A percentile compares a stretch with the other conserved stretches of the same genome.
Evolutionary conservation across 371 early-diverging fungal species (phyloP).

Genomic region (Rhizomucor miehei): DNA sequence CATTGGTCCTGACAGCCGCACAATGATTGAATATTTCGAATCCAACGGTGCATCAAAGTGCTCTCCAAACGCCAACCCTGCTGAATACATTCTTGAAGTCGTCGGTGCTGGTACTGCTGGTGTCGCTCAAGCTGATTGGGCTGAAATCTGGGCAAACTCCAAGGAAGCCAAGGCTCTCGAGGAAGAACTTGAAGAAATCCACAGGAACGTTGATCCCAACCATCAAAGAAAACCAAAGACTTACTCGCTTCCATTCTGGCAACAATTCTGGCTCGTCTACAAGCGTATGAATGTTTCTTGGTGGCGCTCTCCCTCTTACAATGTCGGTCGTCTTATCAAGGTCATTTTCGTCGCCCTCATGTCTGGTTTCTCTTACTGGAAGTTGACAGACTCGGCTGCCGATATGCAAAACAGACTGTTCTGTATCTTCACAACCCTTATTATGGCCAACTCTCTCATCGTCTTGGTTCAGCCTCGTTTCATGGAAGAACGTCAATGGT

Average conservation of each 20-base stretch:
- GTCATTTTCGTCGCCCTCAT: conserved; percentile 56
- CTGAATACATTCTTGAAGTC: conserved; percentile 70
- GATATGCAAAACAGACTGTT: conserved; percentile 73
- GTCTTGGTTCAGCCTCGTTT: conserved; percentile 74
- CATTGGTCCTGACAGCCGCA: conserved; percentile 52
- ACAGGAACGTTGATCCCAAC: conserved; percentile 16
- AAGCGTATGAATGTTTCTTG: conserved; percentile 61
- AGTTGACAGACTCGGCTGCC: conserved; percentile 46
- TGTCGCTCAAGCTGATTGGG: conserved; percentile 60
- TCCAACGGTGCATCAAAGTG: conserved; percentile 60
- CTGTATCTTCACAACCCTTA: conserved; percentile 67
- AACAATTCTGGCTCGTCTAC: conserved; percentile 58
- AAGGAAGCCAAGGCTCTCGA: conserved; percentile 40
- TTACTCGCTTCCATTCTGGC: conserved; percentile 33
- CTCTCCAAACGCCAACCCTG: conserved; percentile 61
- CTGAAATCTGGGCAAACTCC: conserved; percentile 56
- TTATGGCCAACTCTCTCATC: conserved; percentile 65
- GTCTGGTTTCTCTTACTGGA: conserved; percentile 77
- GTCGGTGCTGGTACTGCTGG: conserved; percentile 63
- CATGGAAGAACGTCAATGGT: conserved; percentile 68
- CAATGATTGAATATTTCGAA: conserved; percentile 64
- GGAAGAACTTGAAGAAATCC: conserved; percentile 36
- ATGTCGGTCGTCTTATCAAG: conserved; percentile 61
- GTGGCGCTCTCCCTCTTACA: conserved; percentile 68
- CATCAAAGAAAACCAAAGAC: conserved; percentile 10